These are phyloP conservation scores for Paracoccidioides brasiliensis DNA, from an alignment of 2,329 filamentous ascomycete species.

Conservation along the genomic window DNA sequence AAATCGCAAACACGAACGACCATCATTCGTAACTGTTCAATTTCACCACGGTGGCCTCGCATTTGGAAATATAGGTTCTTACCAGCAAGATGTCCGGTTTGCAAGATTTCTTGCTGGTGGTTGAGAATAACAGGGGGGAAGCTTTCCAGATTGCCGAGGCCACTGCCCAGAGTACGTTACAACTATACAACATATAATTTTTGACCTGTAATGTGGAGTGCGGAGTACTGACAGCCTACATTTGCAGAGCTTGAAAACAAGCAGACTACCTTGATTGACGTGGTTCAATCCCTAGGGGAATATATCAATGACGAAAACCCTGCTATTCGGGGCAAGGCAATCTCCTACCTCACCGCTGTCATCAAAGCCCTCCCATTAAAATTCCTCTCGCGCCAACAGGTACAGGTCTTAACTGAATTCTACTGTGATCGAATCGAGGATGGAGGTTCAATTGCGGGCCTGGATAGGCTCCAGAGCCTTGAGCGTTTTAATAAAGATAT, in stretches of 20 bases:
- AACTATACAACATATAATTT: neutral
- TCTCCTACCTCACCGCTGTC: constrained; percentile 32
- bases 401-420: constrained; percentile 50
- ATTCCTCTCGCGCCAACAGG: constrained; percentile 48
- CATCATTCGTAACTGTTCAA: neutral
- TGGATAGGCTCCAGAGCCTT: constrained; percentile 46
- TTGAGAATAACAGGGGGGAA: constrained; percentile 35
- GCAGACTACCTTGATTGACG: constrained; percentile 46
- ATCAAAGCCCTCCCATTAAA: constrained; percentile 39
- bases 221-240: neutral
- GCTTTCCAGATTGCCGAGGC: constrained; percentile 32
- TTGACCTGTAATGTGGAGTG: constrained; percentile 1
- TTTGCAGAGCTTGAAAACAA: constrained; percentile 44
- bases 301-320: constrained; percentile 56
- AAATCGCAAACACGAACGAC: neutral
- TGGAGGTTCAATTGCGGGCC: constrained; percentile 45
- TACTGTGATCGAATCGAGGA: constrained; percentile 52
- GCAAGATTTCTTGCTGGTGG: constrained; percentile 36
- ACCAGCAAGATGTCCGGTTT: constrained; percentile 33
- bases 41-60: neutral
- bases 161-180: constrained; percentile 30
- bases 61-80: neutral
- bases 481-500: constrained; percentile 48
- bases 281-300: constrained; percentile 52
- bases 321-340: constrained; percentile 45